Percentiles rank a stretch among this genome's conserved stretches.
These are phyloP conservation scores for Phlyctochytrium planicorne DNA, from an alignment of 192 early-diverging fungal genomes.

Conservation along the genomic window DNA sequence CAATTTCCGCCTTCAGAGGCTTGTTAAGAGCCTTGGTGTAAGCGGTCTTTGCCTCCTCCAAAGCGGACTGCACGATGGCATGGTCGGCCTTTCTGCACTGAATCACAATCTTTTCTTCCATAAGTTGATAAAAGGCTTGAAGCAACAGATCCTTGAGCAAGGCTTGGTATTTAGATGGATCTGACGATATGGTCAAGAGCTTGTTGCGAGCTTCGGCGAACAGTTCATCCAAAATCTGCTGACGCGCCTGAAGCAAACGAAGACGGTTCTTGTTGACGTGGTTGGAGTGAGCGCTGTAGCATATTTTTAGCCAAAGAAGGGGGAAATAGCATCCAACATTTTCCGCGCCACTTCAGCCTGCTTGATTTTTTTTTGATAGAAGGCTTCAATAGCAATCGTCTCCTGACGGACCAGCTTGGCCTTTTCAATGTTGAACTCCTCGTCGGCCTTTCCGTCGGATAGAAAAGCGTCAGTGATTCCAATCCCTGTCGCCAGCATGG, in stretches of 20 bases:
- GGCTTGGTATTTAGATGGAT: slow-evolving; percentile 58
- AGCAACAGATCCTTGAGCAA: slow-evolving; percentile 73
- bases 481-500: background rate
- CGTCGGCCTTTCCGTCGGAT: slow-evolving; percentile 73
- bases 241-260: slow-evolving; percentile 81
- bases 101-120: slow-evolving; percentile 74
- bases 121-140: slow-evolving; percentile 79
- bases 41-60: slow-evolving; percentile 44
- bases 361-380: slow-evolving; percentile 96
- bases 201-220: slow-evolving; percentile 68
- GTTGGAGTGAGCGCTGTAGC: slow-evolving; percentile 87
- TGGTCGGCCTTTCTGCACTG: slow-evolving; percentile 72
- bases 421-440: slow-evolving; percentile 99
- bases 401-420: slow-evolving; percentile 98
- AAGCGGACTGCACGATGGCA: slow-evolving; percentile 55
- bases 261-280: slow-evolving; percentile 96
- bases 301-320: background rate
- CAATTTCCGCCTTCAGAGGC: slow-evolving; percentile 51
- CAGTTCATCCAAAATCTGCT: slow-evolving; percentile 81
- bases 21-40: slow-evolving; percentile 60
- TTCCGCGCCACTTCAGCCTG: slow-evolving; percentile 94
- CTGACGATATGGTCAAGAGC: slow-evolving; percentile 59
- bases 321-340: slow-evolving; percentile 60
- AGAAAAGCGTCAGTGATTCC: background rate
- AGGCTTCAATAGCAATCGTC: slow-evolving; percentile 92